Evolutionary conservation across 306 rosid species (phyloP).

Genomic region (Ormosia semicastrata): DNA sequence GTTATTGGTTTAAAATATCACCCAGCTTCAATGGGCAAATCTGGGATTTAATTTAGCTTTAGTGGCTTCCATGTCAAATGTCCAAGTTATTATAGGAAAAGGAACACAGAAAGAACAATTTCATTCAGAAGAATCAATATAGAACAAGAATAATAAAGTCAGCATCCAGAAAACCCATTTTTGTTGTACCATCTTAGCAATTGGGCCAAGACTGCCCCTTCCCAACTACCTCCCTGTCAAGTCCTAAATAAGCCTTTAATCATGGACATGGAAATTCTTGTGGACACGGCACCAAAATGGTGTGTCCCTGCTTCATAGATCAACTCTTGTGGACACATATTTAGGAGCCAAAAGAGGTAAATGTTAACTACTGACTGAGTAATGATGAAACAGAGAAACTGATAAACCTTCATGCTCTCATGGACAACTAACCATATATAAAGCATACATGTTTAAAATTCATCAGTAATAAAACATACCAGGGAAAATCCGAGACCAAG

Average conservation of each 20-base stretch:
- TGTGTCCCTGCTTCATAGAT: too few relatives aligned
- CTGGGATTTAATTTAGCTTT: neutral
- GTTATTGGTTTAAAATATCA: neutral
- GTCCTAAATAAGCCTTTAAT: neutral
- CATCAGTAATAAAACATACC: constrained; percentile 48
- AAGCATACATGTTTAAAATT: neutral
- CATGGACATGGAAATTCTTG: neutral
- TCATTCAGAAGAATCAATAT: neutral
- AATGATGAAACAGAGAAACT: constrained; percentile 9
- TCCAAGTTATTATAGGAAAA: neutral
- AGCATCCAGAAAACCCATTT: neutral
- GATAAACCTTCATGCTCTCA: neutral
- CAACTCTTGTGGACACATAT: neutral
- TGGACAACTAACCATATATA: neutral
- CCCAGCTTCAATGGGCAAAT: neutral
- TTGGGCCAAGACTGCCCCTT: neutral
- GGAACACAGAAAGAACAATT: neutral
- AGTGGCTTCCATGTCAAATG: neutral
- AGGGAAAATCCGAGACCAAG: constrained; percentile 94
- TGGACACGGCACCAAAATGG: neutral
- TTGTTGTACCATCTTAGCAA: neutral
- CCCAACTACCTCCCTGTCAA: neutral
- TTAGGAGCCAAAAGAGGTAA: neutral
- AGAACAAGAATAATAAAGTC: neutral
- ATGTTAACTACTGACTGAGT: neutral